These are phyloP conservation scores for Metarhizium rileyi DNA, from an alignment of 2,329 filamentous ascomycete genomes.

Conservation along the genomic window DNA sequence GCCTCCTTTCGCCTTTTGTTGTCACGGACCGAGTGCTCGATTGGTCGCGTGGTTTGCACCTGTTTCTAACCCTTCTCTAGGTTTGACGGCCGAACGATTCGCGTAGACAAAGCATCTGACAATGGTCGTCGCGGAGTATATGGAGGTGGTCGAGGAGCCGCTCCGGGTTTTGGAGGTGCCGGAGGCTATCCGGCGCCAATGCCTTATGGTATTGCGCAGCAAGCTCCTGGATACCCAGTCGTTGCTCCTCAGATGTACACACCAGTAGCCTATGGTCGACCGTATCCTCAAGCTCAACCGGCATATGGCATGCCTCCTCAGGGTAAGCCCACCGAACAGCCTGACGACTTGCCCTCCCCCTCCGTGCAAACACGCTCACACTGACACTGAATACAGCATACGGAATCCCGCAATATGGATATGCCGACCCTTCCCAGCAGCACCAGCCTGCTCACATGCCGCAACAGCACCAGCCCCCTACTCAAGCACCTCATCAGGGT, in stretches of 20 bases:
- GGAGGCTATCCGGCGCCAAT: constrained; percentile 35
- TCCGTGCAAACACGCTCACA: constrained; percentile 4
- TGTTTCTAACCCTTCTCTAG: constrained; percentile 32
- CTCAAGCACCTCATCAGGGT: constrained; percentile 13
- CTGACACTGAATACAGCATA: constrained; percentile 23
- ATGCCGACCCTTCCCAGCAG: constrained; percentile 20
- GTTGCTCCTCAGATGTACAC: constrained; percentile 27
- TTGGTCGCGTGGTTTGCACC: constrained; percentile 3
- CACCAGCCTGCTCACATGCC: constrained; percentile 5
- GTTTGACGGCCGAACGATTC: constrained; percentile 89
- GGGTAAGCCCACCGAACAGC: constrained; percentile 21
- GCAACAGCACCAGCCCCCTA: constrained; percentile 9
- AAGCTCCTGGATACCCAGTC: constrained; percentile 27
- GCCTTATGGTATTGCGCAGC: constrained; percentile 25
- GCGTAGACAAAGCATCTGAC: constrained; percentile 92
- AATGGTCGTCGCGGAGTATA: constrained; percentile 48
- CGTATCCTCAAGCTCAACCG: constrained; percentile 25
- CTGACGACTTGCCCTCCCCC: background rate
- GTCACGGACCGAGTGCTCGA: constrained; percentile 8
- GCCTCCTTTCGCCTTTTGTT: constrained; percentile 13
- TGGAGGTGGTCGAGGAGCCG: constrained; percentile 27
- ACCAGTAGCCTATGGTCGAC: constrained; percentile 27
- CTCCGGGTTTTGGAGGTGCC: constrained; percentile 32
- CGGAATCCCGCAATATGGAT: constrained; percentile 32
- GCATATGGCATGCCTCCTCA: constrained; percentile 29